Evolutionary conservation across 2,329 filamentous ascomycete species (phyloP).

Genomic region (Lachnellula willkommii): DNA sequence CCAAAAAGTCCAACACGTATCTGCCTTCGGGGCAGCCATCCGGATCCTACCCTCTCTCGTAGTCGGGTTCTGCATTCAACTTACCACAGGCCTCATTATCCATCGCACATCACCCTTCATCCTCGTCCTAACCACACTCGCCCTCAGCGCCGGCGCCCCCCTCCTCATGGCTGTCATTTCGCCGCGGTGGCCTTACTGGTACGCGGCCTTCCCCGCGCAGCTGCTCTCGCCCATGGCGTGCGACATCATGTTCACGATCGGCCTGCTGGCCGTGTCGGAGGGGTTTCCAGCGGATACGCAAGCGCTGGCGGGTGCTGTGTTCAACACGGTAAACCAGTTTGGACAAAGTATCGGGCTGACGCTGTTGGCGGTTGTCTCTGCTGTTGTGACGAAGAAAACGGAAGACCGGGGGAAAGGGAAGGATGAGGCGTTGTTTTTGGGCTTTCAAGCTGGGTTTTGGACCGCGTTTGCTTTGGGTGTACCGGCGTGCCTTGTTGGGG

Average conservation of each 20-base stretch:
- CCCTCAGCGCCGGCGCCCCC: conserved; percentile 42
- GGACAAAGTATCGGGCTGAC: conserved; percentile 48
- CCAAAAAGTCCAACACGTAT: conserved; percentile 37
- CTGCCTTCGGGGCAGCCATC: conserved; percentile 41
- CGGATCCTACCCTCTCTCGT: conserved; percentile 43
- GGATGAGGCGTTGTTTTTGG: conserved; percentile 40
- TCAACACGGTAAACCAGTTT: conserved; percentile 53
- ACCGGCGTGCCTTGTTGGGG: conserved; percentile 35
- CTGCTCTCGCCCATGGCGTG: conserved; percentile 38
- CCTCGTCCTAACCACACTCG: conserved; percentile 37
- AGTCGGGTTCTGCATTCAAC: conserved; percentile 39
- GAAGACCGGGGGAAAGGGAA: conserved; percentile 22
- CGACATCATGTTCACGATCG: conserved; percentile 51
- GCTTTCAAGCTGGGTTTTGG: conserved; percentile 50
- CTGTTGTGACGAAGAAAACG: conserved; percentile 39
- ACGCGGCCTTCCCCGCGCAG: conserved; percentile 37
- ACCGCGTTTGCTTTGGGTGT: conserved; percentile 43
- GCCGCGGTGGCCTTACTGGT: conserved; percentile 48
- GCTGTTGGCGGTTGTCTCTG: conserved; percentile 43
- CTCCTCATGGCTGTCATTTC: conserved; percentile 51
- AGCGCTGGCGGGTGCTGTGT: conserved; percentile 54
- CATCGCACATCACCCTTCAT: conserved; percentile 38
- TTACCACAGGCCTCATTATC: conserved; percentile 42
- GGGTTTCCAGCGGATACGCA: conserved; percentile 51
- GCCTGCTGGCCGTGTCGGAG: conserved; percentile 47